Evolutionary conservation across 106 monocot species (phyloP), one percentile per base, ranked within the genome.

Genomic region (Dioscorea dumetorum): DNA sequence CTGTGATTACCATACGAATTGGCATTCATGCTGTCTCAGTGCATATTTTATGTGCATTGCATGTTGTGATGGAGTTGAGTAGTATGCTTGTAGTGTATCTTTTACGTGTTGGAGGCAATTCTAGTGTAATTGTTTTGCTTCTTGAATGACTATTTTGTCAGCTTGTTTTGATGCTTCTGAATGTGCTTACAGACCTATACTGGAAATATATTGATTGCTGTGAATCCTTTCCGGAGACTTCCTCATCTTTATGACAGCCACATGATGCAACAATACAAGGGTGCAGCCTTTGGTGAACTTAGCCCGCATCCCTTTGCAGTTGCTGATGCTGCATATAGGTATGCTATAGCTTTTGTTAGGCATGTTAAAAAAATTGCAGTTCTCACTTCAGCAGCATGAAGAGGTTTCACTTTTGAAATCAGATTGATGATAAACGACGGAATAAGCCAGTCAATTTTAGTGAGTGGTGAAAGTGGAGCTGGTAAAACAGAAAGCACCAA

Each of bases 211-310:
- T 76, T 90, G 68, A 80, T 90, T 57, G 85, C 85, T 21, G 89
- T 90, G 63, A 89, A 90, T 50, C 85, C 85, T 56, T 90, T 90
- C 63, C 76, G 74, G 63, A 85, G 82, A 49, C 70, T 90, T 63
- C 89, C 89, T 24, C 89, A 90, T 72, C 83, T 87, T 11, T 87
- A 87, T 72, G 83, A 87, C 64, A 74, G 22, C 48, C 83, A 87
- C 69, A 87, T 87, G 87, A 87, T 87, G 87, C 67, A 77, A 65
- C 87, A 87, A 49, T 87, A 87, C 24, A 83, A 80, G 72, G 87
- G 87, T 9, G 82, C 87, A 20, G 74, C 31, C 19, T 74, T 87
- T 65, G 87, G 87, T 8, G 87, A 87, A 63, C 83, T 87, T 5
- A 79, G 73, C 20, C 87, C 87, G 49, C 87, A 87, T 80, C 82